Conservation (phyloP, 805 yeast species). For the Lipomyces oligophaga region DNA sequence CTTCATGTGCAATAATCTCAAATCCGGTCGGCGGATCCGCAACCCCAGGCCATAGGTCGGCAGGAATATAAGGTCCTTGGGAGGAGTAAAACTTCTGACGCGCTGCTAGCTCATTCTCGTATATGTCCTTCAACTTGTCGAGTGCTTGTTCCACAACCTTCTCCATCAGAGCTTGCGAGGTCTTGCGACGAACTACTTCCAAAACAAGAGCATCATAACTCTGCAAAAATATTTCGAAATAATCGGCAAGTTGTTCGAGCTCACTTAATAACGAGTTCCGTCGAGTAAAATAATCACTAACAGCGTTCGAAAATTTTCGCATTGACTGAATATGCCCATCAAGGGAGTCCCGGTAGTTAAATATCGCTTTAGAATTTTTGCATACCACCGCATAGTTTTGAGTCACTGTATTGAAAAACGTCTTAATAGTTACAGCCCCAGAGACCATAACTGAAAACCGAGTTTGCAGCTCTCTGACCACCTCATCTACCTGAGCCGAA, state of each 20-base stretch:
- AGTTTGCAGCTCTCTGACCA: conserved; percentile 21
- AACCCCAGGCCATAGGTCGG: conserved; percentile 49
- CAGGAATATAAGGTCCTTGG: conserved; percentile 57
- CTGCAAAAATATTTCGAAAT: conserved; percentile 49
- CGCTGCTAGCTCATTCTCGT: conserved; percentile 39
- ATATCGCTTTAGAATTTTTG: background rate
- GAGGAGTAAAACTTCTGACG: conserved; percentile 45
- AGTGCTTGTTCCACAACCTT: conserved; percentile 44
- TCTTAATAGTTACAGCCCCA: conserved; percentile 2
- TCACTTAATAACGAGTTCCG: conserved; percentile 36
- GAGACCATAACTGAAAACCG: conserved; percentile 18
- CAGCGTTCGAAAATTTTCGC: conserved; percentile 34
- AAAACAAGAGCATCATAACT: conserved; percentile 51
- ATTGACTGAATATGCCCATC: conserved; percentile 12
- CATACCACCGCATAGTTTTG: conserved; percentile 3
- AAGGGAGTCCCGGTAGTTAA: conserved; percentile 1
- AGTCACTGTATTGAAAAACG: conserved; percentile 14
- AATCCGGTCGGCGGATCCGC: conserved; percentile 37
- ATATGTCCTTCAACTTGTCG: conserved; percentile 40
- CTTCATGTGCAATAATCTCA: conserved; percentile 27
- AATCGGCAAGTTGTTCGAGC: conserved; percentile 43
- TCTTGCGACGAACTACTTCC: conserved; percentile 52
- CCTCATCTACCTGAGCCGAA: conserved; percentile 36
- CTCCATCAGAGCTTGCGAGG: conserved; percentile 43
- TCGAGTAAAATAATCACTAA: conserved; percentile 29